These are phyloP conservation scores for Dryas integrifolia DNA, from an alignment of 331 rosid species.

Conservation along the genomic window DNA sequence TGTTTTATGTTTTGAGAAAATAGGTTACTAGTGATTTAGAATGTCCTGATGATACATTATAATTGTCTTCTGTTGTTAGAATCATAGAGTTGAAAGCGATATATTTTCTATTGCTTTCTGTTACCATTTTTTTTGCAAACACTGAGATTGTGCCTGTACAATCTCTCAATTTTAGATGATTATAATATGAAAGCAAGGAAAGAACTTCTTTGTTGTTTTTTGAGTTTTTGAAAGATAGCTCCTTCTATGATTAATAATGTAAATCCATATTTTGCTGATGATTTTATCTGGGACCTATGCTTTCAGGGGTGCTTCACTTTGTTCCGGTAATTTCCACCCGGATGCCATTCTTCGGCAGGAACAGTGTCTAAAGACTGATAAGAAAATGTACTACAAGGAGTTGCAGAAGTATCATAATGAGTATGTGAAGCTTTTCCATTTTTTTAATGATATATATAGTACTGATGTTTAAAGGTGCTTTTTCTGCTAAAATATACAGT, in stretches of 20 bases:
- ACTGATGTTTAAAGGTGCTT: conserved; percentile 20
- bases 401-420: conserved; percentile 73
- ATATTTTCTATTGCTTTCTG: not conserved
- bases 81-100: not conserved
- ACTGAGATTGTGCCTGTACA: not conserved
- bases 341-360: conserved; percentile 60
- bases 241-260: not conserved
- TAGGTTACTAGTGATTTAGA: not conserved
- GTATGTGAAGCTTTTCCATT: conserved; percentile 43
- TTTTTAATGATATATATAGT: conserved; percentile 7
- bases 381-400: conserved; percentile 53
- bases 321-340: conserved; percentile 88
- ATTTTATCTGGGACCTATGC: conserved; percentile 32
- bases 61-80: not conserved
- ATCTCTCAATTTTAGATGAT: not conserved
- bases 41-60: not conserved
- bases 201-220: not conserved
- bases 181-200: conserved; percentile 6
- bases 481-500: conserved; percentile 6
- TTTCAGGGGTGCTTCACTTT: conserved; percentile 82
- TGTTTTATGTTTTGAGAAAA: conserved; percentile 3
- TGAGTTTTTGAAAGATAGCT: conserved; percentile 23
- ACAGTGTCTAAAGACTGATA: conserved; percentile 49
- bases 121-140: not conserved
- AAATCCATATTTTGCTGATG: conserved; percentile 14